Evolutionary conservation across 345 rosid species (phyloP), one percentile per base, ranked within the genome.

Genomic region (Capsella bursapastoris): DNA sequence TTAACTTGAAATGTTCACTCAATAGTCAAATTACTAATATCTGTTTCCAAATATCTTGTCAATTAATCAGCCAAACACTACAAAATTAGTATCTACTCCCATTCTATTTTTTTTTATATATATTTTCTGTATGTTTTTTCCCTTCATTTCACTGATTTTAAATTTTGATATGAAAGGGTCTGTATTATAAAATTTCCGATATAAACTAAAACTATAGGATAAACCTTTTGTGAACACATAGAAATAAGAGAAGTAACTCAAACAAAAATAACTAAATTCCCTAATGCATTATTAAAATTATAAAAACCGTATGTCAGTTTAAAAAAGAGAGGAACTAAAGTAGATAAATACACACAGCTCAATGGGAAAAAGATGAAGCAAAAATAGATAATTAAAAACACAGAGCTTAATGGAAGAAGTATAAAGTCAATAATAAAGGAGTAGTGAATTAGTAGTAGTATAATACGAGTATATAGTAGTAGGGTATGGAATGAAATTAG

Each of bases 401-500:
- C 9, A 64, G 7, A 13, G 25, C 25, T 40, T 62, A 52, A 29
- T 29, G 57, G 4, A 40, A 40, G 34, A 68, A 34, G 49, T 34
- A 61, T 31, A 29, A 29, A 3, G 32, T 22, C 0, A 29, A 29
- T 29, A 61, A 27, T 6, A 35, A 29, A 57, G 13, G 4, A 14
- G 48, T 44, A 1, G 7, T 28, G 7, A 73, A 43, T 31, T 22
- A 22, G 32, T 22, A 22, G 32, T 3, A 38, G 18, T 48, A 66
- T 75, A 68, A 57, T 22, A 22, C 25, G 0, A 22, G 25, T 66
- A 75, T 57, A 66, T 10, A 75, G 61, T 10, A 75, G 61, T 68
- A 66, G 79, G 68, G 79, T 76, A 76, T 68, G 34, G 25, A 22
- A 34, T 1, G 40, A 13, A 38, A 63, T 76, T 70, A 72, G 78